Evolutionary conservation across 768 basidiomycete genomes (phyloP).

Genomic region (Pulveroboletus sp.): DNA sequence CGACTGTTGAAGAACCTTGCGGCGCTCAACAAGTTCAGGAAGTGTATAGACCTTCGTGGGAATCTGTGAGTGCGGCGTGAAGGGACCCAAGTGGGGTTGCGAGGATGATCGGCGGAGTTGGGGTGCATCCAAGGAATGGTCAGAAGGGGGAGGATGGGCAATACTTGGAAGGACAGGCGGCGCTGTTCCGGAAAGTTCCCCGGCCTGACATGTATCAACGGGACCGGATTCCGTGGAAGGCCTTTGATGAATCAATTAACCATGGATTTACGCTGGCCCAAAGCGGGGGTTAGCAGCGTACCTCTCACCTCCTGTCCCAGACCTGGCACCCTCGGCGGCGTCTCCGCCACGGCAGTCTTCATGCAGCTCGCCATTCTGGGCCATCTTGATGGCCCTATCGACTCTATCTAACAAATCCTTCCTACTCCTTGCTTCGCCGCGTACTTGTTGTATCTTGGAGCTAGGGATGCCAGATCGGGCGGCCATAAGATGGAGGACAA

Average conservation of each 20-base stretch:
- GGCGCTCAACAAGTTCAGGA: slow-evolving; percentile 25
- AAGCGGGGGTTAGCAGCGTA: slow-evolving; percentile 5
- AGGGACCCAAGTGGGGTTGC: slow-evolving; percentile 25
- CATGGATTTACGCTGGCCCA: slow-evolving; percentile 2
- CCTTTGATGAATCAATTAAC: slow-evolving; percentile 15
- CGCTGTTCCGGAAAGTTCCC: slow-evolving; percentile 3
- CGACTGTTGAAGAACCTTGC: slow-evolving; percentile 25
- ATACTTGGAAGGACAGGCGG: background rate
- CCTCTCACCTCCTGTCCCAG: slow-evolving; percentile 10
- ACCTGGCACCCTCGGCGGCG: background rate
- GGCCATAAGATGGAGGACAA: slow-evolving; percentile 28
- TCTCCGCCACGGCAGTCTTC: slow-evolving; percentile 5
- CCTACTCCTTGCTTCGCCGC: slow-evolving; percentile 29
- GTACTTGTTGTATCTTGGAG: slow-evolving; percentile 30
- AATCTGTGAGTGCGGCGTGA: slow-evolving; percentile 9
- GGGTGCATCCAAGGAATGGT: slow-evolving; percentile 9
- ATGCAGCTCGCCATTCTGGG: slow-evolving; percentile 14
- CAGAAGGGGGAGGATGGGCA: slow-evolving; percentile 2
- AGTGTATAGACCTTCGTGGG: slow-evolving; percentile 23
- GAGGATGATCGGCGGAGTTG: slow-evolving; percentile 30
- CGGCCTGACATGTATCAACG: background rate
- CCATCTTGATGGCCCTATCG: slow-evolving; percentile 30
- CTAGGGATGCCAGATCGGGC: slow-evolving; percentile 32
- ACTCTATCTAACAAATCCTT: slow-evolving; percentile 30
- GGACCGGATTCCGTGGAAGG: background rate